Conservation (phyloP, 2,329 filamentous ascomycete genomes). For the Microascus cirrosus region DNA sequence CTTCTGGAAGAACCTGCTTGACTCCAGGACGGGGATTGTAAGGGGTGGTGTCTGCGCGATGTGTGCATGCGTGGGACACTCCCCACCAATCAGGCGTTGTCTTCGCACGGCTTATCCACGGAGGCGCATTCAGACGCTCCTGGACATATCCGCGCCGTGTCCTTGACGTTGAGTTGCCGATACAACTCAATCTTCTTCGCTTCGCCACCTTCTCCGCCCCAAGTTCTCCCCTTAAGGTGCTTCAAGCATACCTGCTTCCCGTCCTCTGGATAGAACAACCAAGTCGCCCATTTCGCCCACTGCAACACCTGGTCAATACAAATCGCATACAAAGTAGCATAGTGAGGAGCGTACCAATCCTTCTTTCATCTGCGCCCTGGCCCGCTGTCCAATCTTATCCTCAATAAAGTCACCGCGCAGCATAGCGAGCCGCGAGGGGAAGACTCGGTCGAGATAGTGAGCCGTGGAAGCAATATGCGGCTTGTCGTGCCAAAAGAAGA, state of each 20-base stretch:
- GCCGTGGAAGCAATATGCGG: slow-evolving; percentile 36
- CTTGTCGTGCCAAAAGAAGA: slow-evolving; percentile 51
- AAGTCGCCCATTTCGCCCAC: slow-evolving; percentile 42
- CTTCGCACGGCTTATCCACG: background rate
- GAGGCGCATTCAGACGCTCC: background rate
- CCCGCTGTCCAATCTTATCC: slow-evolving; percentile 42
- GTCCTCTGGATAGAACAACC: slow-evolving; percentile 40
- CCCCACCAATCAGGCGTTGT: too few relatives aligned
- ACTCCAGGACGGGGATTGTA: too few relatives aligned
- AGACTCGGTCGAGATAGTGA: slow-evolving; percentile 39
- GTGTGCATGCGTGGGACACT: too few relatives aligned
- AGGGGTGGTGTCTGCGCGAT: too few relatives aligned
- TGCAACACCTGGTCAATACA: background rate
- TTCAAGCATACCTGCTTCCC: slow-evolving; percentile 32
- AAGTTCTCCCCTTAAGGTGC: slow-evolving; percentile 39
- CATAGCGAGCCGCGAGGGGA: slow-evolving; percentile 36
- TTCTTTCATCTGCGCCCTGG: slow-evolving; percentile 44
- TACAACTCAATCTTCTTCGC: background rate
- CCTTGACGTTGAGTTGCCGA: background rate
- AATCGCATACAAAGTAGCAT: background rate
- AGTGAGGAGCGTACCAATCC: slow-evolving; percentile 15
- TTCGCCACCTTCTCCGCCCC: slow-evolving; percentile 22
- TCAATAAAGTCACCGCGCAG: slow-evolving; percentile 43
- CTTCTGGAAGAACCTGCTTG: too few relatives aligned
- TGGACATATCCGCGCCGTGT: background rate